Evolutionary conservation across 805 yeast species (phyloP), one percentile per base, ranked within the genome.

Genomic region (Ogataea trehaloabstinens): DNA sequence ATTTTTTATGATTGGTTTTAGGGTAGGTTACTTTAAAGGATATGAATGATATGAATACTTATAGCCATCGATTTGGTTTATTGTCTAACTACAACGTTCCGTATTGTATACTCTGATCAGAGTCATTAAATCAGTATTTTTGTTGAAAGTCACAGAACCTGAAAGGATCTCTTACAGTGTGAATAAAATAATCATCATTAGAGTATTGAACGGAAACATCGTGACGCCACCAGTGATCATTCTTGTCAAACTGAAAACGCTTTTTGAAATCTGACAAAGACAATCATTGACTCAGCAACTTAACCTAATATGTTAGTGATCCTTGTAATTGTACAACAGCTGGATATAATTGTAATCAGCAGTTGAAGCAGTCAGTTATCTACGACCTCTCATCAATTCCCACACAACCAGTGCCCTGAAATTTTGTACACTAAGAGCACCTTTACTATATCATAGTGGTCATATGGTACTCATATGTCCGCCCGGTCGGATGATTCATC

Each of bases 91-190:
- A n/a, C n/a, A n/a, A n/a, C n/a, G n/a, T n/a, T n/a, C n/a, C n/a
- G n/a, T n/a, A 22, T 22, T 22, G 20, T 16, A 28, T 24, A 29
- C 28, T 24, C 31, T 35, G 37, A 47, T 70, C 75, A 70, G 75
- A 69, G 61, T 70, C 75, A 70, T 70, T 70, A 73, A 72, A 73
- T 72, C 78, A 73, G 78, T 73, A 60, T 68, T 64, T 65, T 62
- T 53, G 51, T 55, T 57, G 45, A 49, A 48, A 62, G 60, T 66
- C 71, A 65, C 53, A 39, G 63, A 55, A 46, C 40, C 37, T 28
- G 31, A 38, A 42, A 35, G 44, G 46, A 46, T 53, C 71, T 72
- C 73, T 61, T 71, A 73, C 76, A 73, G 77, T 73, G 77, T 75
- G 81, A 75, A 75, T 75, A 73, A 31, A 40, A 38, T 27, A 35